Percentiles rank a stretch among this genome's conserved stretches.
Evolutionary conservation across 768 basidiomycete genomes (phyloP).

Genomic region (Termitomyces sp.): DNA sequence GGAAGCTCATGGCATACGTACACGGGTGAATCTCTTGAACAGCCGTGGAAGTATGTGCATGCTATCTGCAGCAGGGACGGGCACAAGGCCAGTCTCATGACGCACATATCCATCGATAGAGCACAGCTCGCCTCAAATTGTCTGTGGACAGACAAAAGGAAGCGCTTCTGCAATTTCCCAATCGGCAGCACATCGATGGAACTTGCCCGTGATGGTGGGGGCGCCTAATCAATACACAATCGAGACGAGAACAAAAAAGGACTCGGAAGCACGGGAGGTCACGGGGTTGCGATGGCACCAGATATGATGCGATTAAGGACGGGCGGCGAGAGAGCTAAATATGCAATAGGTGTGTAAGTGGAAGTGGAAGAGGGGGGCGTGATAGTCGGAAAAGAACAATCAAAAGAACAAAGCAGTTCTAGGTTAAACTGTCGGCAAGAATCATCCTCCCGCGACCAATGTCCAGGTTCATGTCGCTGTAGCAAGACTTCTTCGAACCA

Average conservation of each 20-base stretch:
- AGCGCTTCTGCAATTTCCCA: not conserved
- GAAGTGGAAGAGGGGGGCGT: not conserved
- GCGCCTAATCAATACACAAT: not conserved
- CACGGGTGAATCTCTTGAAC: not conserved
- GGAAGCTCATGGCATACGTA: not conserved
- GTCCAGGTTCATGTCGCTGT: not conserved
- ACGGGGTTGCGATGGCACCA: not conserved
- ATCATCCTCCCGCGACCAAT: not conserved
- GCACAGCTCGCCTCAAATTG: not conserved
- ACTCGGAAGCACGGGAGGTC: not conserved
- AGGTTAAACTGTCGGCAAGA: not conserved
- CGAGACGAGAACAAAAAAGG: not conserved
- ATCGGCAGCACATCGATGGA: not conserved
- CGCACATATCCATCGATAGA: not conserved
- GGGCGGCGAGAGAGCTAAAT: not conserved
- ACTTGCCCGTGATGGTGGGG: not conserved
- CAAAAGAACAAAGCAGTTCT: not conserved
- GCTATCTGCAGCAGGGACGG: not conserved
- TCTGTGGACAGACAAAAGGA: not conserved
- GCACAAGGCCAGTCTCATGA: not conserved
- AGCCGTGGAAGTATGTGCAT: not conserved
- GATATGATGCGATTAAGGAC: not conserved
- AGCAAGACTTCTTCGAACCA: slow-evolving; percentile 6
- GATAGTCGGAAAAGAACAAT: slow-evolving; percentile 1
- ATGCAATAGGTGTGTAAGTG: no score